These are phyloP conservation scores for Eucalyptus cladocalyx DNA, from an alignment of 345 rosid species.

Conservation along the genomic window DNA sequence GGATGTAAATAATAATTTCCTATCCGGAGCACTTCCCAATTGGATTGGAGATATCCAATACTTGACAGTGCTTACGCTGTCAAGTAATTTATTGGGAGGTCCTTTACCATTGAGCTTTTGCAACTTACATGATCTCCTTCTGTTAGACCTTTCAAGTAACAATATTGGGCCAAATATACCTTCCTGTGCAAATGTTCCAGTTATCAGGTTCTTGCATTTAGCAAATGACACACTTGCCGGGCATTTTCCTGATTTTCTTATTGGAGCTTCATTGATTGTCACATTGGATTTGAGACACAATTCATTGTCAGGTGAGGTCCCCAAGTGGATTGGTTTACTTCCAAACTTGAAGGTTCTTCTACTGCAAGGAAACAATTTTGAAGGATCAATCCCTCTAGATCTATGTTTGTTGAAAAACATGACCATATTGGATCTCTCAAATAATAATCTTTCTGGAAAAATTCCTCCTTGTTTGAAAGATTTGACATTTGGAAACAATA, in stretches of 20 bases:
- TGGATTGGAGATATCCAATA: neutral
- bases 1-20: neutral
- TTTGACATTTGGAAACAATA: too few species aligned
- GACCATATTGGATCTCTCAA: neutral
- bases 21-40: neutral
- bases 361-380: neutral
- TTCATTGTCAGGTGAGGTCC: neutral
- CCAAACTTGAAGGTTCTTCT: neutral
- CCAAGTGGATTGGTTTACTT: neutral
- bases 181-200: fast-evolving
- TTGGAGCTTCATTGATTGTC: neutral
- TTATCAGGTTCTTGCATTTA: neutral
- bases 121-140: fast-evolving
- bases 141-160: neutral
- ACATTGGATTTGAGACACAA: neutral
- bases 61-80: neutral
- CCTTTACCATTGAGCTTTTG: neutral
- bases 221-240: fast-evolving
- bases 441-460: neutral
- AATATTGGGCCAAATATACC: neutral
- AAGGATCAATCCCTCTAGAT: neutral
- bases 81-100: neutral
- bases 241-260: neutral
- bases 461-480: neutral
- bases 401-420: neutral